Base-by-base conservation (phyloP, 2,329 filamentous ascomycete genomes). In the Penicillium sp. region DNA sequence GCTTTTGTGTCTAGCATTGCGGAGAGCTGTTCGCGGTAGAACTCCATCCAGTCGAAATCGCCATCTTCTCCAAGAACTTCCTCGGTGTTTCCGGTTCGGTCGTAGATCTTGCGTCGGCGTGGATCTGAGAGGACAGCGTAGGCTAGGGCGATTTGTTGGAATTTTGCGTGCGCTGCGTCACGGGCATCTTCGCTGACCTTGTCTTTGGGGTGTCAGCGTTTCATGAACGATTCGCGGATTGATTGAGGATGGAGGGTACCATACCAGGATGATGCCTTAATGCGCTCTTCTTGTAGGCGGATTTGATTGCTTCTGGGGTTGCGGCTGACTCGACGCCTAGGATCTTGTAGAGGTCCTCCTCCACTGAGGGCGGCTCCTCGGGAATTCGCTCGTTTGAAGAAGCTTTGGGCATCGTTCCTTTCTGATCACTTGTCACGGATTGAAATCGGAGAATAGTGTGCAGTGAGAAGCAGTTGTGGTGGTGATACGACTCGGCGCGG, bases 41-140 rank as follows among this genome's bases (percentile, higher is more conserved):
- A 99, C 48, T 90, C 88, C 53, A 85, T 82, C 95, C 95, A 99
- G 79, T 91, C 85, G 78, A 98, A 99, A 53, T 88, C 90, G 4
- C 85, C 83, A 70, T 91, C 89, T 51, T 81, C 76, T 31, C 82
- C 83, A 22, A 96, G 84, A 9, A 86, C 88, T 70, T 97, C 93
- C 11, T 90, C 86, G 0, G 93, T 98, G 55, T 89, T 95, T 53
- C 95, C 95, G 0, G 93, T 98, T 52, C 84, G 82, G 71, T 99
- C 93, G 79, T 96, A 99, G 57, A 91, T 90, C 66, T 87, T 86
- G 64, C 95, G 90, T 52, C 95, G 86, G 21, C 82, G 81, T 22
- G 89, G 82, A 66, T 97, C 91, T 31, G 91, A 96, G 35, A 99
- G 89, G 49, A 99, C 85, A 33, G 92, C 93, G 71, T 98, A 96